Percentiles rank a stretch among this genome's conserved stretches.
Conservation (phyloP, 1,139 yeast species). For the Wickerhamomyces sp. region DNA sequence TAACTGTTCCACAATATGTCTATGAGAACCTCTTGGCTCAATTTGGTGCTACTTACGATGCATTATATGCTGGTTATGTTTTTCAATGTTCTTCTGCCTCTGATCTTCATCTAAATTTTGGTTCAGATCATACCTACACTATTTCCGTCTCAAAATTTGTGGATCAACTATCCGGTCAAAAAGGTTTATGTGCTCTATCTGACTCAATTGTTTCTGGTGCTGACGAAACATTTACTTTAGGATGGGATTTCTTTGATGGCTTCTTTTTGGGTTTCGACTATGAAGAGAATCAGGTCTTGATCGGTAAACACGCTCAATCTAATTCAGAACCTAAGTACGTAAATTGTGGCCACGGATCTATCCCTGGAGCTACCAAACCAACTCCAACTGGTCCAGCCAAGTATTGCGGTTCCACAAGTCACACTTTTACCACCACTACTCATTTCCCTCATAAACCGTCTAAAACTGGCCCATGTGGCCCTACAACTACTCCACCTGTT, state of each 20-base stretch:
- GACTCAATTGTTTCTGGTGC: slow-evolving; percentile 5
- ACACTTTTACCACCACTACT: slow-evolving; percentile 6
- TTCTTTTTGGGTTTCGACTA: slow-evolving; percentile 16
- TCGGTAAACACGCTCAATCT: slow-evolving; percentile 9
- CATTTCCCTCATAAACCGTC: slow-evolving; percentile 4
- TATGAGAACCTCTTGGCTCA: slow-evolving; percentile 9
- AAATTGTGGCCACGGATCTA: slow-evolving; percentile 5
- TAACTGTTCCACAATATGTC: slow-evolving; percentile 12
- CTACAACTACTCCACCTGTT: neutral
- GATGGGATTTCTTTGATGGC: slow-evolving; percentile 13
- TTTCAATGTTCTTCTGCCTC: slow-evolving; percentile 11
- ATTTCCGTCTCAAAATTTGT: slow-evolving; percentile 9
- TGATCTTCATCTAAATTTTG: slow-evolving; percentile 12
- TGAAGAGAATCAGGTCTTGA: slow-evolving; percentile 10
- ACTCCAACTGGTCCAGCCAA: neutral
- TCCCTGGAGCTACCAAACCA: slow-evolving; percentile 1
- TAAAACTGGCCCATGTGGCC: neutral
- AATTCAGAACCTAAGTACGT: slow-evolving; percentile 4
- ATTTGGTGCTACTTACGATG: slow-evolving; percentile 12
- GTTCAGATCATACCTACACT: slow-evolving; percentile 7
- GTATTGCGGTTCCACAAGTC: slow-evolving; percentile 2
- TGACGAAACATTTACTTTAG: slow-evolving; percentile 10
- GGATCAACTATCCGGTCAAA: slow-evolving; percentile 5
- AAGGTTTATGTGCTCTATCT: slow-evolving; percentile 10
- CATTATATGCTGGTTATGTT: slow-evolving; percentile 8